These are phyloP conservation scores for Nakataea oryzae DNA, from an alignment of 2,329 filamentous ascomycete species.

Conservation along the genomic window DNA sequence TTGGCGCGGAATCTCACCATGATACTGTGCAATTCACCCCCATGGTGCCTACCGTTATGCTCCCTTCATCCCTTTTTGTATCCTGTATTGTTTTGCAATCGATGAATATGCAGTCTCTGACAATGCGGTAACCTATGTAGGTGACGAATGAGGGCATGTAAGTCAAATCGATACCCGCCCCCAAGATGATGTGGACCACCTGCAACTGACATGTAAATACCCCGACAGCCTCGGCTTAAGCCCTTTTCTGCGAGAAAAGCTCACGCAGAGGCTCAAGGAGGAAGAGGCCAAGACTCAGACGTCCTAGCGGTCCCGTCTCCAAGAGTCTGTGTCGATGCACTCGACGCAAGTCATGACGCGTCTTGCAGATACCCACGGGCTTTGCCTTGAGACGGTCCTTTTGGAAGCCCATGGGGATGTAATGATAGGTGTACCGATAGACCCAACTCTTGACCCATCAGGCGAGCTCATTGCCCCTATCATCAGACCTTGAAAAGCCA, in stretches of 20 bases:
- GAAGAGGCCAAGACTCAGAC: slow-evolving; percentile 27
- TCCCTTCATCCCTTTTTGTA: not conserved
- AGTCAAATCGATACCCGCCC: slow-evolving; percentile 22
- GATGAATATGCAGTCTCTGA: not conserved
- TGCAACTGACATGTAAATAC: slow-evolving; percentile 12
- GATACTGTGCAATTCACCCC: not conserved
- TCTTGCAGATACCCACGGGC: not conserved
- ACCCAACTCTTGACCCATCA: not conserved
- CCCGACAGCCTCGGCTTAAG: slow-evolving; percentile 38
- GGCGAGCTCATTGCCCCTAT: not conserved
- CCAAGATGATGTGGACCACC: not conserved
- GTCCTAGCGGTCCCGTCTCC: too few species aligned
- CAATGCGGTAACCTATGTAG: not conserved
- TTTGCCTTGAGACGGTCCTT: not conserved
- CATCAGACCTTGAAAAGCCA: not conserved
- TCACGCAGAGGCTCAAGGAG: slow-evolving; percentile 39
- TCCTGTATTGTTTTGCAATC: not conserved
- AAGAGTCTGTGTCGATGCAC: not conserved
- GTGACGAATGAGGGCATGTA: slow-evolving; percentile 58
- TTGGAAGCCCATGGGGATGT: not conserved
- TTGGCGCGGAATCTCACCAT: not conserved
- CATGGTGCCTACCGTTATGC: too few species aligned
- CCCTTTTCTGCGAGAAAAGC: slow-evolving; percentile 41
- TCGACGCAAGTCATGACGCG: not conserved
- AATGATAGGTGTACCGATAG: not conserved